phyloP scores from a whole-genome alignment of 345 rosid genomes.

The Aegle marmelos region DNA sequence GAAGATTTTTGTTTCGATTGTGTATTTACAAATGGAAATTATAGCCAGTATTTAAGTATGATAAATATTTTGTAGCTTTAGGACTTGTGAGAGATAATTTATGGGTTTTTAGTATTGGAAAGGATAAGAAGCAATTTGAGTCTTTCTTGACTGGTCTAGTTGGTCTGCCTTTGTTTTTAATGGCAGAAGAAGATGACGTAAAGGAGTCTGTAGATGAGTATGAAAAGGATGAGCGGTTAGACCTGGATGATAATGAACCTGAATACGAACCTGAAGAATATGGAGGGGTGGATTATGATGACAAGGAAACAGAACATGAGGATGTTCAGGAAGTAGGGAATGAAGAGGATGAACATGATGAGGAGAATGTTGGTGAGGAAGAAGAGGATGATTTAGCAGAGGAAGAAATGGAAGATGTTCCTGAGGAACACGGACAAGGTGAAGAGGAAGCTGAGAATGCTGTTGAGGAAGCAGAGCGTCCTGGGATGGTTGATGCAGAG shows the following conservation, averaged over 20 bases:
- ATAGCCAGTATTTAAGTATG: not conserved
- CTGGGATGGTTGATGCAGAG: conserved; percentile 48
- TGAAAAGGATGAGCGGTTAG: conserved; percentile 73
- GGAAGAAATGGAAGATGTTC: conserved; percentile 60
- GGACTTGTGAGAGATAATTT: not conserved
- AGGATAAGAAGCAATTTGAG: conserved; percentile 28
- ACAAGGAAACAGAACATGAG: conserved; percentile 66
- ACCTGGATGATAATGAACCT: conserved; percentile 78
- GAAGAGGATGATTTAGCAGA: conserved; percentile 65
- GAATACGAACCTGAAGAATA: conserved; percentile 65
- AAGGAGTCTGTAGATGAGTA: conserved; percentile 66
- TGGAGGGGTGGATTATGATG: conserved; percentile 66
- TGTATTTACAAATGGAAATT: not conserved
- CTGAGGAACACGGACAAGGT: conserved; percentile 50
- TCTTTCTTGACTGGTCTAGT: conserved; percentile 37
- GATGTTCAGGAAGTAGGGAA: conserved; percentile 43
- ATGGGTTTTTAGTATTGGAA: conserved; percentile 1
- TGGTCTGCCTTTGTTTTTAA: conserved; percentile 40
- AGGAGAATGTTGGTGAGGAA: conserved; percentile 53
- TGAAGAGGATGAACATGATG: conserved; percentile 61
- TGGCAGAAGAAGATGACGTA: conserved; percentile 67
- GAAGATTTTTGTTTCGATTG: not conserved
- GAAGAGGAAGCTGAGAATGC: conserved; percentile 58
- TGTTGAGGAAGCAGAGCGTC: conserved; percentile 46
- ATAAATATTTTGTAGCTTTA: not conserved